Conservation (phyloP, 306 rosid species). For the Herpetospermum pedunculosum region DNA sequence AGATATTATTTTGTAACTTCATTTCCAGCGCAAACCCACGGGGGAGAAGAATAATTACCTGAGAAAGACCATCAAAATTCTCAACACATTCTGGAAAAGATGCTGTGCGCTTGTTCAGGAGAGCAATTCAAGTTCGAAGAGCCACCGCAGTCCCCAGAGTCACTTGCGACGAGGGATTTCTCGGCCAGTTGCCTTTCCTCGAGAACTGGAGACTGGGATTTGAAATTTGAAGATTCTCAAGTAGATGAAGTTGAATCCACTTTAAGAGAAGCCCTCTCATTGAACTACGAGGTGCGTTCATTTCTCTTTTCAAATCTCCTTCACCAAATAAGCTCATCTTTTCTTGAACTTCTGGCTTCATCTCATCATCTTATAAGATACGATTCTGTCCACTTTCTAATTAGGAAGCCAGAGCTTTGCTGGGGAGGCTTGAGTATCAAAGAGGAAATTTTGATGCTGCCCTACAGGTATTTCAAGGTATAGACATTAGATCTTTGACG, state of each 20-base stretch:
- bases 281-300: slow-evolving; percentile 69
- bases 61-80: slow-evolving; percentile 14
- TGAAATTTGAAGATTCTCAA: slow-evolving; percentile 64
- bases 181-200: slow-evolving; percentile 87
- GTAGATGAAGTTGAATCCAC: slow-evolving; percentile 92
- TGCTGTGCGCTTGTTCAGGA: slow-evolving; percentile 97
- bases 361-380: not conserved
- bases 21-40: not conserved
- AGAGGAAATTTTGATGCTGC: slow-evolving; percentile 86
- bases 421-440: slow-evolving; percentile 95
- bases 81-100: slow-evolving; percentile 27
- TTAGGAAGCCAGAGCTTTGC: slow-evolving; percentile 89
- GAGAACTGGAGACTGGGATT: slow-evolving; percentile 78
- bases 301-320: not conserved
- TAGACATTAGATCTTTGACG: slow-evolving; percentile 45
- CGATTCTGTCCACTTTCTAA: not conserved
- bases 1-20: not conserved
- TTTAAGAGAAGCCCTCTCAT: slow-evolving; percentile 79
- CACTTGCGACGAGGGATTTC: slow-evolving; percentile 92
- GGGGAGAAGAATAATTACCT: slow-evolving; percentile 2
- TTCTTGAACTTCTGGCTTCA: not conserved
- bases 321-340: not conserved
- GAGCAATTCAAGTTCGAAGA: slow-evolving; percentile 90
- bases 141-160: slow-evolving; percentile 88
- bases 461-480: slow-evolving; percentile 86